These are phyloP conservation scores for Trichoderma aggressivum DNA, from an alignment of 2,329 filamentous ascomycete genomes.

Conservation along the genomic window DNA sequence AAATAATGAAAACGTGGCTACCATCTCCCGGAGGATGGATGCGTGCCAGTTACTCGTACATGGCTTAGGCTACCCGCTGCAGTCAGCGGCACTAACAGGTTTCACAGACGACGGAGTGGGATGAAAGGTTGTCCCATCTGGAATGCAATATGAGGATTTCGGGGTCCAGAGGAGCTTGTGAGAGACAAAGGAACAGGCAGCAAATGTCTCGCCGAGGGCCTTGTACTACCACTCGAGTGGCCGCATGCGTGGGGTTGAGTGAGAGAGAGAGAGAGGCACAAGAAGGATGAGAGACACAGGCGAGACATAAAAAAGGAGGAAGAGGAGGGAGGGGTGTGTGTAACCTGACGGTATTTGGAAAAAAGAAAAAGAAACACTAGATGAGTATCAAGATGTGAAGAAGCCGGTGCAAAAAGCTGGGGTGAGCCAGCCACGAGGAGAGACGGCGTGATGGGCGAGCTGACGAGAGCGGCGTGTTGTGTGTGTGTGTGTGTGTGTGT, in stretches of 20 bases:
- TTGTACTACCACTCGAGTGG: background rate
- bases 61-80: background rate
- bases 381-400: background rate
- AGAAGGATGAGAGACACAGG: background rate
- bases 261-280: background rate
- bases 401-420: background rate
- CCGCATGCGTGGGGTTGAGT: slow-evolving; percentile 7
- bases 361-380: background rate
- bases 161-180: background rate
- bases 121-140: background rate
- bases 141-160: slow-evolving; percentile 6
- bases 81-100: background rate
- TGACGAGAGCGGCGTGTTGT: background rate
- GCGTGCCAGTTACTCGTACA: background rate
- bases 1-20: background rate
- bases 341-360: background rate
- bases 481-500: too few species aligned
- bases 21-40: background rate
- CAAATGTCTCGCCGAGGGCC: slow-evolving; percentile 8
- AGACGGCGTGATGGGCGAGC: slow-evolving; percentile 4
- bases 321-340: background rate
- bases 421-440: slow-evolving; percentile 7
- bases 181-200: background rate
- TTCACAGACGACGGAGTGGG: background rate
- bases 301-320: background rate